phyloP scores from a whole-genome alignment of 116 monocot species.

The Papilionanthe hybrid region DNA sequence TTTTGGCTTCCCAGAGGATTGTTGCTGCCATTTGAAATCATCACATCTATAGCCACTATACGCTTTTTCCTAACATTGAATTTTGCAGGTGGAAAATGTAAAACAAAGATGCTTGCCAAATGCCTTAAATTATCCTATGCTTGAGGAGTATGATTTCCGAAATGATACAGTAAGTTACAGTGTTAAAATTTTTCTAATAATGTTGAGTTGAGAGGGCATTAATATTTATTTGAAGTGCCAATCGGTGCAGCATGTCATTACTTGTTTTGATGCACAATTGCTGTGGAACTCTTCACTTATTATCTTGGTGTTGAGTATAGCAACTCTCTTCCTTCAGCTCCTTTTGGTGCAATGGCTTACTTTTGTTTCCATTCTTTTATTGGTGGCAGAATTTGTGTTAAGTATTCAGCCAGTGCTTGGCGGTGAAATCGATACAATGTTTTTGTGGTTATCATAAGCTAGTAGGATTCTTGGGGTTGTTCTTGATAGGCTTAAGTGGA shows the following conservation, averaged over 20 bases:
- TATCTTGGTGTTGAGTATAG: not conserved
- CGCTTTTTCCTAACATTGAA: not conserved
- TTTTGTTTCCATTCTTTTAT: not conserved
- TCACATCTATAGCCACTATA: not conserved
- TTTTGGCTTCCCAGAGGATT: not conserved
- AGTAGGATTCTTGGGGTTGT: not conserved
- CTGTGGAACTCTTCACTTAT: not conserved
- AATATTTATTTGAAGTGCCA: not conserved
- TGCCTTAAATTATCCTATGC: conserved; percentile 94
- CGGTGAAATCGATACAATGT: not conserved
- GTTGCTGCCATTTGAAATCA: not conserved
- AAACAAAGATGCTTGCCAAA: conserved; percentile 94
- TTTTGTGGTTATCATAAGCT: not conserved
- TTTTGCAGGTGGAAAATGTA: conserved; percentile 85
- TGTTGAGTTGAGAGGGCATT: not conserved
- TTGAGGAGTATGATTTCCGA: conserved; percentile 95
- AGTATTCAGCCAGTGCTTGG: not conserved
- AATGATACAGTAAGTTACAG: conserved; percentile 68
- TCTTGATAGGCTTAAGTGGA: not conserved
- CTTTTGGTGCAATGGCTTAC: not conserved
- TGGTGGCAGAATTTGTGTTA: not conserved
- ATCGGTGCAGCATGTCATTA: not conserved
- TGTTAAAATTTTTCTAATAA: not conserved
- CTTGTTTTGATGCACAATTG: not conserved
- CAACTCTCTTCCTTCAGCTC: not conserved